Evolutionary conservation across 73 alveolate species (phyloP).

Genomic region (Paramecium octaurelia): DNA sequence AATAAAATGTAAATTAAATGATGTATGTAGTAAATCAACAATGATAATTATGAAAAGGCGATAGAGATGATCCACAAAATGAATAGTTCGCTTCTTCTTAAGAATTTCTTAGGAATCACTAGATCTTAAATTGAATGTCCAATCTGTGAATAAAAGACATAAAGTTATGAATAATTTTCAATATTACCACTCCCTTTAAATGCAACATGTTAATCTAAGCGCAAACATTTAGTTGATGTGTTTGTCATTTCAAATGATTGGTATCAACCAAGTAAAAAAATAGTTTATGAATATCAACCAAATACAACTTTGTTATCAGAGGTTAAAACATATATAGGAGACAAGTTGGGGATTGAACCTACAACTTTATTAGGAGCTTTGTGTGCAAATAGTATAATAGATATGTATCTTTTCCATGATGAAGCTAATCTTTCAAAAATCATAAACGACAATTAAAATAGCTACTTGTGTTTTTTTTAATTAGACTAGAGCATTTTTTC

Average conservation of each 20-base stretch:
- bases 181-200: conserved; percentile 30
- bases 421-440: background rate
- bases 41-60: conserved; percentile 10
- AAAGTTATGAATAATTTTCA: conserved; percentile 23
- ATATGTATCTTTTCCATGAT: background rate
- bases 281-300: background rate
- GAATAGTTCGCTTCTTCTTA: background rate
- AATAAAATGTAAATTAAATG: background rate
- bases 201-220: background rate
- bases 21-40: background rate
- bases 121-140: conserved; percentile 50
- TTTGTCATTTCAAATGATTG: conserved; percentile 12
- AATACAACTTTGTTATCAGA: conserved; percentile 7
- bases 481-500: background rate
- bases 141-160: conserved; percentile 7
- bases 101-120: conserved; percentile 19
- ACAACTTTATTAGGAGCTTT: background rate
- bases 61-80: background rate
- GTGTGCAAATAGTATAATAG: background rate
- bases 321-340: conserved; percentile 13
- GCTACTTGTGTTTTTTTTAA: background rate
- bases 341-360: background rate
- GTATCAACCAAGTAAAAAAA: background rate
- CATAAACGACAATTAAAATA: background rate
- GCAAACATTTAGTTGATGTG: background rate